phyloP scores from a whole-genome alignment of 495 filamentous ascomycete species.

The Neurospora sp. region DNA sequence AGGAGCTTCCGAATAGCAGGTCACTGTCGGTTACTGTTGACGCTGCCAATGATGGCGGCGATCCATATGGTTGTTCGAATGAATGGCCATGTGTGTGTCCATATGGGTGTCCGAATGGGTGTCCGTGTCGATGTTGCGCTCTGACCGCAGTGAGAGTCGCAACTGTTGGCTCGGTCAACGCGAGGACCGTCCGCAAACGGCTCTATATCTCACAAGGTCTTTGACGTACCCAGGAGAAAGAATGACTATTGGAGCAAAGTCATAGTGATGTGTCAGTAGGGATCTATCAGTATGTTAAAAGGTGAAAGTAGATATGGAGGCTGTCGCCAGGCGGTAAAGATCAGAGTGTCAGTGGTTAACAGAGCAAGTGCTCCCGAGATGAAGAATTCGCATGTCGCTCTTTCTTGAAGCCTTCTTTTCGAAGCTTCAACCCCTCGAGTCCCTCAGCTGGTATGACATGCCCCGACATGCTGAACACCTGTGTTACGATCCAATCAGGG shows the following conservation, averaged over 20 bases:
- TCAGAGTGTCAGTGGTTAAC: neutral
- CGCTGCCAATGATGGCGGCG: neutral
- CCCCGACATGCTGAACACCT: no score
- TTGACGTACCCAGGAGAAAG: neutral
- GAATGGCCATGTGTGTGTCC: no score
- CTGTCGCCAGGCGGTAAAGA: neutral
- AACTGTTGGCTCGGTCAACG: neutral
- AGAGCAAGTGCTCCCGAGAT: neutral
- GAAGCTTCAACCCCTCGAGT: neutral
- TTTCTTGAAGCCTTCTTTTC: neutral
- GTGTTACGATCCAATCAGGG: no score
- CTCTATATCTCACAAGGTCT: neutral
- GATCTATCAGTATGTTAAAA: neutral
- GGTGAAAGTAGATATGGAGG: neutral
- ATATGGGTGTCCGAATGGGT: no score
- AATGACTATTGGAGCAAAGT: neutral
- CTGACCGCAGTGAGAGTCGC: neutral
- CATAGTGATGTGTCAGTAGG: neutral
- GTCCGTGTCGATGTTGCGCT: neutral
- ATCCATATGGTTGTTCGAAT: neutral
- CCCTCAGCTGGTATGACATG: neutral
- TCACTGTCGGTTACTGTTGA: no score
- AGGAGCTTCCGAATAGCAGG: no score
- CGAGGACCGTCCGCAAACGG: neutral
- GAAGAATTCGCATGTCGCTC: neutral